These are phyloP conservation scores for Penicillium roqueforti DNA, from an alignment of 495 filamentous ascomycete species.

Conservation along the genomic window DNA sequence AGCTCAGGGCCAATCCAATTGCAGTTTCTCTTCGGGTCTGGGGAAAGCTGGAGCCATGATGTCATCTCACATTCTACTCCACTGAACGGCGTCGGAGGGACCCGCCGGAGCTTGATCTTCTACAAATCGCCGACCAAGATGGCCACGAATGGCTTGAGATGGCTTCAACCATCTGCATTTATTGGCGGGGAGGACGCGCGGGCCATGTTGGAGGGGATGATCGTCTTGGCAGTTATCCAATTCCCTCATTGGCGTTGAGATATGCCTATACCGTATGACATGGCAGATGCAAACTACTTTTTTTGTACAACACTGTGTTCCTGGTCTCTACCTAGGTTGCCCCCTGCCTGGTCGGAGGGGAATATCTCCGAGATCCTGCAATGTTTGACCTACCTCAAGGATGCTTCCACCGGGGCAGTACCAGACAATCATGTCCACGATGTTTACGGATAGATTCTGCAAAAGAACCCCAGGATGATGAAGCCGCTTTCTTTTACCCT, in stretches of 20 bases:
- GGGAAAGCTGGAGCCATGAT: conserved; percentile 1
- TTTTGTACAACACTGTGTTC: neutral
- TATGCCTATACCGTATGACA: neutral
- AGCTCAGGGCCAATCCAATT: neutral
- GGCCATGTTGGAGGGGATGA: neutral
- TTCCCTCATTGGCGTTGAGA: neutral
- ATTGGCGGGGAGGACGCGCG: neutral
- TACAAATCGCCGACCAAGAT: neutral
- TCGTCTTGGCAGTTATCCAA: neutral
- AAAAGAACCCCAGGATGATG: neutral
- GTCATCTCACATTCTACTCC: neutral
- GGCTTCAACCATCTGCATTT: neutral
- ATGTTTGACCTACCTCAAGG: neutral
- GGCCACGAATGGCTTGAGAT: neutral
- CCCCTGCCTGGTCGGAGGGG: neutral
- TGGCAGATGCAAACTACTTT: neutral
- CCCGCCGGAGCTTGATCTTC: neutral
- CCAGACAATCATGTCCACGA: neutral
- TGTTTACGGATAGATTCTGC: neutral
- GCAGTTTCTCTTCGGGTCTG: neutral
- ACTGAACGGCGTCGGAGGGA: neutral
- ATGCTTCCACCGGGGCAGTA: neutral
- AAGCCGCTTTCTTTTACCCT: neutral
- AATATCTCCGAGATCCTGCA: neutral
- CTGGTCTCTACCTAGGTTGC: neutral